These are phyloP conservation scores for Lentinula detonsa DNA, from an alignment of 768 basidiomycete species.

Conservation along the genomic window DNA sequence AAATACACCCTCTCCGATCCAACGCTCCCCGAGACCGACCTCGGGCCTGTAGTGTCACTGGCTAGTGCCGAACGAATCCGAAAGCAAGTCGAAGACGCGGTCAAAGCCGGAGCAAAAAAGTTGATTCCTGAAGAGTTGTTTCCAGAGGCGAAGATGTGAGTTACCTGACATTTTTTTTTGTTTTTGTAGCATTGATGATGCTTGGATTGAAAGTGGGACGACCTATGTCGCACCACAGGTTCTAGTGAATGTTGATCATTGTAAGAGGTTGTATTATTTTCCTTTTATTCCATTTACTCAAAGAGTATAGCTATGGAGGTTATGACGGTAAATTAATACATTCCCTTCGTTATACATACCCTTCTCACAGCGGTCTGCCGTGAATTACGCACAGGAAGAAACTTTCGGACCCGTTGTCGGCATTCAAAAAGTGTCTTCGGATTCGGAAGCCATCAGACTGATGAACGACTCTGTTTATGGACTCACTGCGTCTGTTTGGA, in stretches of 20 bases:
- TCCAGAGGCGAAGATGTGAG: slow-evolving; percentile 62
- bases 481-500: slow-evolving; percentile 94
- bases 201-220: slow-evolving; percentile 47
- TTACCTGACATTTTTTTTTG: not conserved
- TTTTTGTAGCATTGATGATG: not conserved
- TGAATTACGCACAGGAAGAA: slow-evolving; percentile 50
- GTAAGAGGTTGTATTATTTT: slow-evolving; percentile 37
- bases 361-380: too few relatives aligned
- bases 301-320: slow-evolving; percentile 71
- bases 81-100: slow-evolving; percentile 82
- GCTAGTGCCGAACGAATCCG: slow-evolving; percentile 81
- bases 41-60: slow-evolving; percentile 91
- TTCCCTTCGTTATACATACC: too few relatives aligned
- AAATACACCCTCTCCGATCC: slow-evolving; percentile 90
- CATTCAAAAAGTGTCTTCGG: slow-evolving; percentile 83
- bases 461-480: slow-evolving; percentile 99
- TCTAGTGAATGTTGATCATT: slow-evolving; percentile 81
- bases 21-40: slow-evolving; percentile 59
- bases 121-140: slow-evolving; percentile 68
- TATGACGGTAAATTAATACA: slow-evolving; percentile 60
- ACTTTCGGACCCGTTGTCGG: slow-evolving; percentile 93
- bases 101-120: slow-evolving; percentile 72
- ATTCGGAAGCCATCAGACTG: slow-evolving; percentile 80
- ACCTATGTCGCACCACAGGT: slow-evolving; percentile 91
- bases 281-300: not conserved